A percentile compares a stretch with the other conserved stretches of the same genome.
Conservation (phyloP, 306 rosid genomes). For the Neltuma alba region DNA sequence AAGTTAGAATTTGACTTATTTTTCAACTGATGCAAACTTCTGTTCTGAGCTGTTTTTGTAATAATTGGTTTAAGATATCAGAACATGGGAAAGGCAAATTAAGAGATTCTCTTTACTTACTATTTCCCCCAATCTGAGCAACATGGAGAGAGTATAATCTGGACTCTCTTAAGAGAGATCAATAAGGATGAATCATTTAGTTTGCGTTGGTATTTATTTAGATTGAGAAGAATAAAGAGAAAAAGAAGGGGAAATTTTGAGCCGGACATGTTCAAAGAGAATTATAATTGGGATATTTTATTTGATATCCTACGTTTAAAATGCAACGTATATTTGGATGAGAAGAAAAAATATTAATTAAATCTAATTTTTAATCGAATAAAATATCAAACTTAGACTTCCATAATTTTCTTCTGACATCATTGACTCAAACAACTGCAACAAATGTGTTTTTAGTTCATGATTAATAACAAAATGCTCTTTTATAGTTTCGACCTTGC, state of each 20-base stretch:
- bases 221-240: not conserved
- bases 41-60: not conserved
- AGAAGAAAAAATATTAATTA: not conserved
- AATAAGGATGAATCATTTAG: not conserved
- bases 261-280: no score
- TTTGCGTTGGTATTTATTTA: not conserved
- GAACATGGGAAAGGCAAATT: not conserved
- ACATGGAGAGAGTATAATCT: not conserved
- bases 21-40: not conserved
- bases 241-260: not conserved
- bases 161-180: not conserved
- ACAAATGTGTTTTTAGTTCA: no score
- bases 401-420: no score
- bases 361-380: not conserved
- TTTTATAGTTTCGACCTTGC: not conserved
- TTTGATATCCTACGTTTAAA: not conserved
- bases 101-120: not conserved
- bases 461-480: not conserved
- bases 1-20: not conserved
- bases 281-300: not conserved
- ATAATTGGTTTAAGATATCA: not conserved
- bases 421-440: no score
- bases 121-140: not conserved
- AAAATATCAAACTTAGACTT: not conserved
- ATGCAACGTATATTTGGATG: not conserved